phyloP scores from a whole-genome alignment of 2,329 filamentous ascomycete species.

The Calonectria ilicicola region DNA sequence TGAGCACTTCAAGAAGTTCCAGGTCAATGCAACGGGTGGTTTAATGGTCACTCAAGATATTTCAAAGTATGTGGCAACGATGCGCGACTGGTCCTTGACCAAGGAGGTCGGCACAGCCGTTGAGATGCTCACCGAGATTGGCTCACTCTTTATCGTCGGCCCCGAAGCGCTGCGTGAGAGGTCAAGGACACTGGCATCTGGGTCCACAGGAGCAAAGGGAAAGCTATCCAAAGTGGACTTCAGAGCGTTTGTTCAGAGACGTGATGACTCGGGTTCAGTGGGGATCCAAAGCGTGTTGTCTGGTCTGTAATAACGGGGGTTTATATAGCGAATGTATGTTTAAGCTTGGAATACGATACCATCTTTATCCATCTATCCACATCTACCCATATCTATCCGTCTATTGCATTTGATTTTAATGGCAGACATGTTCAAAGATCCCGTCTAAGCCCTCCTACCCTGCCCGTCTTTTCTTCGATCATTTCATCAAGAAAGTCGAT shows the following conservation, averaged over 20 bases:
- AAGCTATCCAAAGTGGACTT: conserved; percentile 77
- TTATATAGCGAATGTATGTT: conserved; percentile 22
- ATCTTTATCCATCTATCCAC: conserved; percentile 29
- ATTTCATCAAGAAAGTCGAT: conserved; percentile 71
- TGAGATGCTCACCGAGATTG: conserved; percentile 92
- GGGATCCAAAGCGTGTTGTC: conserved; percentile 88
- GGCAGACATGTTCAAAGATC: conserved; percentile 43
- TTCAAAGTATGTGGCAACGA: conserved; percentile 88
- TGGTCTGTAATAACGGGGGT: conserved; percentile 55
- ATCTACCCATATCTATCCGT: neutral
- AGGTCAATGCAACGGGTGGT: conserved; percentile 91
- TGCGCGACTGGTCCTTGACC: conserved; percentile 83
- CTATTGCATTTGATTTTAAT: neutral
- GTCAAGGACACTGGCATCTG: conserved; percentile 67
- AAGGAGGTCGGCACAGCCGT: conserved; percentile 77
- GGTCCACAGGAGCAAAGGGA: conserved; percentile 57
- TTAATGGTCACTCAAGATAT: conserved; percentile 98
- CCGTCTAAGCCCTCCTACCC: conserved; percentile 45
- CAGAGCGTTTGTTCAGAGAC: conserved; percentile 84
- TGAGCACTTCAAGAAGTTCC: conserved; percentile 94
- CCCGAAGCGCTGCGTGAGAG: conserved; percentile 81
- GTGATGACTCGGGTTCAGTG: conserved; percentile 84
- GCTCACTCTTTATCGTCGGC: conserved; percentile 94
- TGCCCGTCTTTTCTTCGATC: conserved; percentile 51
- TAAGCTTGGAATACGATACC: conserved; percentile 41